Conservation (phyloP, 140 eudicot genomes). For the Anethum foeniculum region DNA sequence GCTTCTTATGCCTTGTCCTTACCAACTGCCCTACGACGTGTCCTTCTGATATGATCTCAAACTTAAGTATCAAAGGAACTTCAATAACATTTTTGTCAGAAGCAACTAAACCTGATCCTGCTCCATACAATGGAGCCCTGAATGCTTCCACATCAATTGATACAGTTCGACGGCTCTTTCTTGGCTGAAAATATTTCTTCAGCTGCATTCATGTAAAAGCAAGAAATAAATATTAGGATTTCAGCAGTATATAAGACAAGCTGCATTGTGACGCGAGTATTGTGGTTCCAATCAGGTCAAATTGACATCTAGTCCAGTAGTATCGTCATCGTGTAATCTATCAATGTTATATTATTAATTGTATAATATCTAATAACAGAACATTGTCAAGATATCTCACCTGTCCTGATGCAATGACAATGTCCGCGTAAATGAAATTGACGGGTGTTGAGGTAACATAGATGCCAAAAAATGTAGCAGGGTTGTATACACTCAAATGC, state of each 20-base stretch:
- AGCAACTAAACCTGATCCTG: conserved; percentile 54
- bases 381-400: conserved; percentile 26
- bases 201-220: conserved; percentile 35
- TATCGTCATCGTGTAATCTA: background rate
- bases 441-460: conserved; percentile 84
- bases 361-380: background rate
- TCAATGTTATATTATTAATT: background rate
- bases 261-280: background rate
- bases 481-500: conserved; percentile 68
- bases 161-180: conserved; percentile 61
- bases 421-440: conserved; percentile 63
- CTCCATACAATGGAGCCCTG: conserved; percentile 87
- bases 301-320: background rate
- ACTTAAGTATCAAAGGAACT: conserved; percentile 61
- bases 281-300: background rate
- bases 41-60: conserved; percentile 60
- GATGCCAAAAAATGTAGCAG: conserved; percentile 90
- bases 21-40: conserved; percentile 88
- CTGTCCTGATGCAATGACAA: conserved; percentile 80
- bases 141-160: conserved; percentile 51
- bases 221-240: background rate
- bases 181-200: conserved; percentile 70
- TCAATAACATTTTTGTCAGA: conserved; percentile 32
- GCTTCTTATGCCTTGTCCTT: conserved; percentile 49
- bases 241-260: background rate